phyloP scores from a whole-genome alignment of 352 stramenopile genomes.

The Globisporangium apiculatum region DNA sequence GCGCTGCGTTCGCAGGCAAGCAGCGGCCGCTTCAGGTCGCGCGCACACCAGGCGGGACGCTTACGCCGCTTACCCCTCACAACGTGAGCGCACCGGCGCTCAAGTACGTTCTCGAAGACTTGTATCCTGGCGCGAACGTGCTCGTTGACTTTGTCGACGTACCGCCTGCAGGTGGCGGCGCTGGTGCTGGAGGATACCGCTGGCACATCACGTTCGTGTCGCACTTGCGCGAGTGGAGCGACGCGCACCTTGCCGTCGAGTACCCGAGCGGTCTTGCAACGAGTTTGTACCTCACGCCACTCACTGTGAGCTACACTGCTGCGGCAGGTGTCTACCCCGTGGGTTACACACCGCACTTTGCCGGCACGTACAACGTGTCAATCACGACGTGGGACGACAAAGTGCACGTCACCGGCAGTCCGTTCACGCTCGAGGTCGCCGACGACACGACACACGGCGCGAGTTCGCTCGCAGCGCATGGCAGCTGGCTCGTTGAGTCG shows the following conservation, averaged over 20 bases:
- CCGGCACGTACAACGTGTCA: conserved; percentile 84
- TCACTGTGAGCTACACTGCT: conserved; percentile 46
- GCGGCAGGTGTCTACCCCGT: conserved; percentile 86
- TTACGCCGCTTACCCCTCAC: conserved; percentile 60
- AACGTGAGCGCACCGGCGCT: conserved; percentile 48
- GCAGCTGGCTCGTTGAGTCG: conserved; percentile 65
- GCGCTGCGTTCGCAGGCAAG: conserved; percentile 32
- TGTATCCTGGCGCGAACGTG: conserved; percentile 34
- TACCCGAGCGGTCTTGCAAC: conserved; percentile 35
- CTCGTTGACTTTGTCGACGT: conserved; percentile 27
- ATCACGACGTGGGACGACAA: conserved; percentile 67
- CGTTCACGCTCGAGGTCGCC: conserved; percentile 77
- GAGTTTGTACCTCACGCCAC: conserved; percentile 37
- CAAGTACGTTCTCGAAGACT: conserved; percentile 58
- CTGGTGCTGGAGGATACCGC: conserved; percentile 40
- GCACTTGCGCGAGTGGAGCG: conserved; percentile 72
- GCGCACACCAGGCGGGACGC: conserved; percentile 11
- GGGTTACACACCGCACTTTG: conserved; percentile 87
- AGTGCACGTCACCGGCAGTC: conserved; percentile 82
- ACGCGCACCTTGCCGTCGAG: conserved; percentile 62
- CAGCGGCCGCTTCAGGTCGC: conserved; percentile 36
- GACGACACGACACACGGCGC: conserved; percentile 65
- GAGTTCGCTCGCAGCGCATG: conserved; percentile 64
- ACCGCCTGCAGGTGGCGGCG: conserved; percentile 9
- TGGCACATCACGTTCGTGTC: conserved; percentile 92